phyloP scores from a whole-genome alignment of 192 early-diverging fungal species.

The Umbelopsis ramanniana region DNA sequence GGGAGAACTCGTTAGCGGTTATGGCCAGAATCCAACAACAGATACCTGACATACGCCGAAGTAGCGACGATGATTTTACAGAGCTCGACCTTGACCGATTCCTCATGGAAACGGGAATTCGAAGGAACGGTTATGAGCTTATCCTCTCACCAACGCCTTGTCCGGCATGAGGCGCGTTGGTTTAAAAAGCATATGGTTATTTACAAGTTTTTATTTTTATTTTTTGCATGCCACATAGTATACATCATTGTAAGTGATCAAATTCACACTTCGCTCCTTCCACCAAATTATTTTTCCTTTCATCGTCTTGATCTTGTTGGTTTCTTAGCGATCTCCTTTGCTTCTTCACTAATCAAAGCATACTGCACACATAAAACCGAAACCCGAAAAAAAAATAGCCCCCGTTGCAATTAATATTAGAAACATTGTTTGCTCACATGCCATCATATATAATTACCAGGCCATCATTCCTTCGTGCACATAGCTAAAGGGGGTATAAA shows the following conservation, averaged over 20 bases:
- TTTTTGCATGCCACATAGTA: background rate
- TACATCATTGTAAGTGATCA: no score
- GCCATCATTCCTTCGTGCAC: constrained; percentile 44
- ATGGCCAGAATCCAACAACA: background rate
- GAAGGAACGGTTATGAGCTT: background rate
- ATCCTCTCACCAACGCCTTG: background rate
- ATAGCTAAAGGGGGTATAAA: constrained; percentile 29
- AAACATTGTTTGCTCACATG: no score
- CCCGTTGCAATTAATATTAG: no score
- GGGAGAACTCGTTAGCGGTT: background rate
- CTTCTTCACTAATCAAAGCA: constrained; percentile 16
- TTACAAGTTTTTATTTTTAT: background rate
- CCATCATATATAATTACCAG: constrained; percentile 31
- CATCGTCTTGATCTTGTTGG: constrained; percentile 3
- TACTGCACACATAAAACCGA: background rate
- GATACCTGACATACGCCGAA: background rate
- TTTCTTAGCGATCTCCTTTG: constrained; percentile 15
- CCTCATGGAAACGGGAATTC: background rate
- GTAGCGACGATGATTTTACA: background rate
- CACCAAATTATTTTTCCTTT: background rate
- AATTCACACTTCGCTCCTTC: background rate
- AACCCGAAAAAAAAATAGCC: no score
- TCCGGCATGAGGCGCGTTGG: background rate
- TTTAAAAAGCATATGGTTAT: background rate
- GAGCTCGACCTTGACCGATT: background rate